Percentiles rank a stretch among this genome's conserved stretches.
Evolutionary conservation across 768 basidiomycete species (phyloP).

Genomic region (Suillus ampliporus): DNA sequence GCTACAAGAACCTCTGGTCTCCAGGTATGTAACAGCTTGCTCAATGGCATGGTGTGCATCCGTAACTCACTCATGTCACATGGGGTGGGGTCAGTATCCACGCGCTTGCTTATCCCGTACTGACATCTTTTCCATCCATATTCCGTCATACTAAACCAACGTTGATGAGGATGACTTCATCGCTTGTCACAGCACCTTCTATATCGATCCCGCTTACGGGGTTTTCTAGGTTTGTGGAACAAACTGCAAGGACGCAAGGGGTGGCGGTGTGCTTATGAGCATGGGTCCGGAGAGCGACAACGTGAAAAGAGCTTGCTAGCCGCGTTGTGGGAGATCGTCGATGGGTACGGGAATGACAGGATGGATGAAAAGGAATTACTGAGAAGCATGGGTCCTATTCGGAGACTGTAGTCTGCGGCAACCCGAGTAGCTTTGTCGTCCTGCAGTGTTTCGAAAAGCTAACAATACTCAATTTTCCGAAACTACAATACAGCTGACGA

Average conservation of each 20-base stretch:
- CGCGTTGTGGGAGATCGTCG: slow-evolving; percentile 64
- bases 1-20: slow-evolving; percentile 37
- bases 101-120: slow-evolving; percentile 59
- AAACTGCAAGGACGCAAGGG: slow-evolving; percentile 44
- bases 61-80: slow-evolving; percentile 10
- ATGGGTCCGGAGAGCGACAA: slow-evolving; percentile 60
- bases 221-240: slow-evolving; percentile 59
- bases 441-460: no score
- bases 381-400: background rate
- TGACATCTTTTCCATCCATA: slow-evolving; percentile 62
- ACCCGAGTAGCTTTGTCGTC: no score
- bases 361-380: slow-evolving; percentile 30
- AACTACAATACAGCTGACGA: background rate
- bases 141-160: slow-evolving; percentile 33
- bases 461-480: background rate
- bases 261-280: slow-evolving; percentile 35
- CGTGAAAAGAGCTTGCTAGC: slow-evolving; percentile 58
- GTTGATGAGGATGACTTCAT: slow-evolving; percentile 44
- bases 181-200: slow-evolving; percentile 48
- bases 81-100: slow-evolving; percentile 49
- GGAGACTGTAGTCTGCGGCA: background rate
- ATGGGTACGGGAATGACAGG: slow-evolving; percentile 38
- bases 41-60: slow-evolving; percentile 2
- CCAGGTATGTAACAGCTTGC: slow-evolving; percentile 41
- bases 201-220: slow-evolving; percentile 49